Evolutionary conservation across 176 grass and related monocot species (phyloP).

Genomic region (Oropetium thomaeum): DNA sequence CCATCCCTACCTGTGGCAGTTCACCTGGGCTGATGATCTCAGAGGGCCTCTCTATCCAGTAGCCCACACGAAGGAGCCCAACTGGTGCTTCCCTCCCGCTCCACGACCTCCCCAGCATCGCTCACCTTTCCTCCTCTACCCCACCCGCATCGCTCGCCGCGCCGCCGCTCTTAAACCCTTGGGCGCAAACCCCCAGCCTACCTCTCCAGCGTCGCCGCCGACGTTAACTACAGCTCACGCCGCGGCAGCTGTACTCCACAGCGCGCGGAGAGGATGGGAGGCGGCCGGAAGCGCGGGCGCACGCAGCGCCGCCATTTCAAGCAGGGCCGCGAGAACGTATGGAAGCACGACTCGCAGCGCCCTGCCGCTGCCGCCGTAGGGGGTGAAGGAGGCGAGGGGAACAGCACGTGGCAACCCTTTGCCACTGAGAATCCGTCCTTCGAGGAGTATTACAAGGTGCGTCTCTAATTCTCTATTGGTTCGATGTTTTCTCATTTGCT

Average conservation of each 20-base stretch:
- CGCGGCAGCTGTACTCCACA: neutral
- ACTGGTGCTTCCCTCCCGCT: neutral
- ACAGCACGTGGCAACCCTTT: constrained; percentile 77
- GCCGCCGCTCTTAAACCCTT: constrained; percentile 44
- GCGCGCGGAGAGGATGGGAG: constrained; percentile 45
- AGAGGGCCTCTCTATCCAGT: neutral
- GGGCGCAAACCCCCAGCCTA: neutral
- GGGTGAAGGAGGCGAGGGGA: constrained; percentile 32
- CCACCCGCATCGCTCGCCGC: constrained; percentile 20
- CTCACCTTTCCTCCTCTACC: neutral
- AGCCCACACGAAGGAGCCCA: constrained; percentile 7
- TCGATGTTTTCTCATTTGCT: neutral
- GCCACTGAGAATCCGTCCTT: constrained; percentile 79
- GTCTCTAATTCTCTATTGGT: neutral
- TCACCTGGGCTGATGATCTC: no score
- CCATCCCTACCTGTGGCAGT: no score
- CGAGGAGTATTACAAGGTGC: constrained; percentile 97
- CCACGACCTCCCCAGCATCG: neutral
- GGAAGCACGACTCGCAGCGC: constrained; percentile 73
- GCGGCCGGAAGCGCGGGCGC: constrained; percentile 93
- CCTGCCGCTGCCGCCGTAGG: constrained; percentile 2
- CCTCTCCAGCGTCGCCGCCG: neutral
- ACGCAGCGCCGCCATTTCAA: constrained; percentile 98
- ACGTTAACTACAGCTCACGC: neutral
- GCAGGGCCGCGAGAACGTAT: constrained; percentile 86